Evolutionary conservation across 1,284 basidiomycete species (phyloP), one percentile per base, ranked within the genome.

Genomic region (Sanghuangporus weigelae): DNA sequence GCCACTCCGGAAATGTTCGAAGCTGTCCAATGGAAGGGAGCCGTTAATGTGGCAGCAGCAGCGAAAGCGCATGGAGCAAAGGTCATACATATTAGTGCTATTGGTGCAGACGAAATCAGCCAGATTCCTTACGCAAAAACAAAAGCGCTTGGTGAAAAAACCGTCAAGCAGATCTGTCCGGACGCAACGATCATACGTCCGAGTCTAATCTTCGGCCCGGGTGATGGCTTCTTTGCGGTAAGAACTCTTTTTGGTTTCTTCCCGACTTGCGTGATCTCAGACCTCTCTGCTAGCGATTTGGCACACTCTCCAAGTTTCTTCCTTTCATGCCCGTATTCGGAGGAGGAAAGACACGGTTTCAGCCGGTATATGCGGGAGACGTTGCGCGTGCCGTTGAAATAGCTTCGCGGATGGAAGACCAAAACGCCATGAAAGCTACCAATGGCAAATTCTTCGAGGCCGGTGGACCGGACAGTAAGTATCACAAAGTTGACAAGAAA

Each of bases 281-380:
- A 44, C 14, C 31, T 26, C 8, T n/a, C 14, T 48, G 35, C 16
- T 64, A 89, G 85, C 78, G 85, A 36, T 89, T 90, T 68, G 82
- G 84, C 38, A 77, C 74, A 38, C 72, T 90, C 16, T 82, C 85
- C 0, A 78, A 76, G 60, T 77, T 81, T 64, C 73, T 90, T 39
- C 89, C 88, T 1, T 85, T 90, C 71, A 71, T 90, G 38, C 88
- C 88, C 7, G 85, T 89, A 11, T 90, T 89, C 69, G 86, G 82
- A 2, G 85, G 85, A n/a, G 89, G 89, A 3, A 73, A 68, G 5
- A 77, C 85, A 2, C 76, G 73, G n/a, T 90, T 90, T 70, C 89
- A 90, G 65, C 86, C 87, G 19, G 84, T 90, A 7, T 90, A 84
- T 69, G 86, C 83, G 0, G 84, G 80, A 1, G 87, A 91, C 69